A percentile compares a stretch with the other conserved stretches of the same genome.
phyloP scores from a whole-genome alignment of 2,329 filamentous ascomycete species.

The Didymella sp. region DNA sequence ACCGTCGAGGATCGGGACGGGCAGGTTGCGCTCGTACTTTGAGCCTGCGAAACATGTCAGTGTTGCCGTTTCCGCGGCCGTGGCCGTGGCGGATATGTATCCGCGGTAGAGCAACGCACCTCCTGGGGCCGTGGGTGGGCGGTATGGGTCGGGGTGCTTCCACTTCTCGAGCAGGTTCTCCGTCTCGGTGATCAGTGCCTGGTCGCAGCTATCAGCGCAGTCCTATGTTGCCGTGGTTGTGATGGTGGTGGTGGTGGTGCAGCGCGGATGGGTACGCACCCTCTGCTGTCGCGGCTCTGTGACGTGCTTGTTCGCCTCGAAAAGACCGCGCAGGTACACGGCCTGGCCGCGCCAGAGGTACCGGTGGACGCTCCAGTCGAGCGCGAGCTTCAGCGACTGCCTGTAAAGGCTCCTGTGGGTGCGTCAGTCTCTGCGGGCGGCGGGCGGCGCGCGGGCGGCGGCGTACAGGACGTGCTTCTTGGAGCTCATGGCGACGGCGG shows the following conservation, averaged over 20 bases:
- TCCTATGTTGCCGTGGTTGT: conserved; percentile 2
- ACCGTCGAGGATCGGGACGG: conserved; percentile 81
- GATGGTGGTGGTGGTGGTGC: not conserved
- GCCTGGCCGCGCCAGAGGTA: conserved; percentile 95
- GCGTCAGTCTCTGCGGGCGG: conserved; percentile 38
- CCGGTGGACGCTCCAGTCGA: conserved; percentile 95
- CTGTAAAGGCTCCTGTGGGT: conserved; percentile 75
- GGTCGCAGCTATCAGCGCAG: conserved; percentile 29
- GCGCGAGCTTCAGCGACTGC: conserved; percentile 87
- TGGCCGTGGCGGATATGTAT: conserved; percentile 33
- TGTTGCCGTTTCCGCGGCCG: conserved; percentile 31
- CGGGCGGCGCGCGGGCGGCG: conserved; percentile 20
- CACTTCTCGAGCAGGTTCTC: conserved; percentile 88
- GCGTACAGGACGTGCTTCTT: conserved; percentile 49
- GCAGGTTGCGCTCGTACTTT: conserved; percentile 94
- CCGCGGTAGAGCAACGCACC: conserved; percentile 61
- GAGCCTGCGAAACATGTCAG: conserved; percentile 67
- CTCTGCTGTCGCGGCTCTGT: conserved; percentile 84
- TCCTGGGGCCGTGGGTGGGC: conserved; percentile 87
- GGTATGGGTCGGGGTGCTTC: conserved; percentile 97
- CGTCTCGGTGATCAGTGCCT: conserved; percentile 87
- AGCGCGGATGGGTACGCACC: conserved; percentile 59
- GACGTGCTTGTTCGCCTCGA: conserved; percentile 89
- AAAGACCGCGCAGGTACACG: conserved; percentile 91
- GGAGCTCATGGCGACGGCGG: conserved; percentile 49